Evolutionary conservation across 2,329 filamentous ascomycete species (phyloP), one percentile per base, ranked within the genome.

Genomic region (Raffaelea arxii): DNA sequence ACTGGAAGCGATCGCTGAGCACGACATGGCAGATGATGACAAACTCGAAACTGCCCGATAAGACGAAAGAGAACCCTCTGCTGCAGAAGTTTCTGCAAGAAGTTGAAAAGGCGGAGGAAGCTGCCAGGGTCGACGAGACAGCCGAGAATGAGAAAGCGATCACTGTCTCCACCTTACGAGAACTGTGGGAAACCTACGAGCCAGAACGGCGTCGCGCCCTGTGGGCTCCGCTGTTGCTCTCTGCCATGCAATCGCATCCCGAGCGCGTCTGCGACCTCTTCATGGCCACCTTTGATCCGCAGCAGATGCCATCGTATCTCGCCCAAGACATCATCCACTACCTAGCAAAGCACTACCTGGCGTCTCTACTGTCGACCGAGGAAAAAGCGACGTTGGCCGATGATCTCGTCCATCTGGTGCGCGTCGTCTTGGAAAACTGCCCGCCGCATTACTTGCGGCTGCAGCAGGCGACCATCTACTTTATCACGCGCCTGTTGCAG

Each of bases 201-300:
- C 9, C 47, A 2, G 51, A 59, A 22, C 46, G 49, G 41, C 58
- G 62, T 24, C 49, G 49, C 24, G 35, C 49, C 11, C 51, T 51
- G 24, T 69, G 64, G 66, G 59, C 59, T 4, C 42, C 47, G 5
- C 43, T 60, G 18, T 65, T 70, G 58, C 49, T 69, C 6, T 63
- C 62, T 2, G 60, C 64, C 1, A 46, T 70, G 30, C 53, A 57
- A 36, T 51, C 48, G 7, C 54, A 51, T n/a, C 65, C 65, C 1
- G 55, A 58, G 10, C 62, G 60, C 45, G 58, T 59, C 3, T 43
- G 41, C 11, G 51, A 52, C 45, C 57, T 71, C 7, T 58, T 71
- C 2, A 53, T 59, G 18, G 65, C 65, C 4, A 70, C 65, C 0
- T 47, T 66, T 46, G 56, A 66, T 30, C 61, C 62, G 1, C 4